Conservation (phyloP, 306 rosid species). For the Geum urbanum region DNA sequence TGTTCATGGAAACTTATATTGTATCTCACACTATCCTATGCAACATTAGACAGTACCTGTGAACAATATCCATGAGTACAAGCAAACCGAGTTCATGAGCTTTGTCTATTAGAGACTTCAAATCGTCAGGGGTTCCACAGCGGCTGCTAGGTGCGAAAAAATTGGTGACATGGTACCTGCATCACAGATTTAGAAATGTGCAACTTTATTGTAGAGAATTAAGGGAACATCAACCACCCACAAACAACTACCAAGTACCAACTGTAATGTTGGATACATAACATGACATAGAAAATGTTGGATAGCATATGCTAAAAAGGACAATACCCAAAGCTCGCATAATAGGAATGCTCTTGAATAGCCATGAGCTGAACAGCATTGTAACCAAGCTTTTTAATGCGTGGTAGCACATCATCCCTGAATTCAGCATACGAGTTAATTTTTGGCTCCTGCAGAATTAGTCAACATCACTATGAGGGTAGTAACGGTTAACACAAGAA, state of each 20-base stretch:
- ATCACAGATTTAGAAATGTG: conserved; percentile 16
- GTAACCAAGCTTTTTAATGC: conserved; percentile 81
- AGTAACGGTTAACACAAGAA: neutral
- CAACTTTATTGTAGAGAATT: conserved; percentile 1
- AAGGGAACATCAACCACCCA: neutral
- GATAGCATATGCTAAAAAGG: conserved; percentile 15
- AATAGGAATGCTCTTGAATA: conserved; percentile 96
- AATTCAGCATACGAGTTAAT: conserved; percentile 77
- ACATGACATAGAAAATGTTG: conserved; percentile 9
- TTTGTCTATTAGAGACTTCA: conserved; percentile 83
- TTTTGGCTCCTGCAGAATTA: conserved; percentile 64
- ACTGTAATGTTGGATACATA: neutral
- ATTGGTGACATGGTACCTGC: conserved; percentile 95
- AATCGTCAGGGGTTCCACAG: conserved; percentile 94
- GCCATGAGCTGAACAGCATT: conserved; percentile 99
- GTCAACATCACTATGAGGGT: conserved; percentile 10
- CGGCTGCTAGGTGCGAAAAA: conserved; percentile 99
- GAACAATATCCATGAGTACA: conserved; percentile 99
- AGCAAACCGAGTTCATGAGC: conserved; percentile 94
- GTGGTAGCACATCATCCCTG: conserved; percentile 84
- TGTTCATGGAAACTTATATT: neutral
- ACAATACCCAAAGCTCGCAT: conserved; percentile 96
- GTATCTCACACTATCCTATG: neutral
- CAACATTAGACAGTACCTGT: conserved; percentile 52
- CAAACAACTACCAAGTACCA: neutral